Evolutionary conservation across 1,139 yeast species (phyloP).

Genomic region (Geotrichum phurueaensis): DNA sequence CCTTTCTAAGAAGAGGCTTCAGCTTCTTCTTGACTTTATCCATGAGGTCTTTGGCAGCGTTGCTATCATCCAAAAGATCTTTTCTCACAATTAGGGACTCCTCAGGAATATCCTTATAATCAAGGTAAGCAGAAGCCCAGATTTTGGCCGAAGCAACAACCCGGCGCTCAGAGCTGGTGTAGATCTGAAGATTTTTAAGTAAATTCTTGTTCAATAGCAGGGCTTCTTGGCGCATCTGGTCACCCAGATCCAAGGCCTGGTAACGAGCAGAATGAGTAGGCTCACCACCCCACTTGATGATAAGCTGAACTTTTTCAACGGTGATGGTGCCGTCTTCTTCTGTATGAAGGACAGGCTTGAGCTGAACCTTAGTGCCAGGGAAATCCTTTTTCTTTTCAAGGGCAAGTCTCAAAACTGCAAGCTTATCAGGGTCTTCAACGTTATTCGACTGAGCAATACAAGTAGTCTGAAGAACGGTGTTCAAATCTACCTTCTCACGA

Average conservation of each 20-base stretch:
- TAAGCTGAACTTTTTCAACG: slow-evolving; percentile 92
- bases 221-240: slow-evolving; percentile 87
- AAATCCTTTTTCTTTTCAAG: slow-evolving; percentile 81
- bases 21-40: slow-evolving; percentile 95
- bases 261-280: slow-evolving; percentile 96
- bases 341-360: slow-evolving; percentile 74
- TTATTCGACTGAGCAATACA: slow-evolving; percentile 70
- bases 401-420: slow-evolving; percentile 71
- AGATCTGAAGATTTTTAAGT: slow-evolving; percentile 76
- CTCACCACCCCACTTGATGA: slow-evolving; percentile 98
- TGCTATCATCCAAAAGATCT: slow-evolving; percentile 89
- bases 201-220: slow-evolving; percentile 80
- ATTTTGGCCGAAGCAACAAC: slow-evolving; percentile 88
- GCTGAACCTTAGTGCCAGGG: slow-evolving; percentile 95
- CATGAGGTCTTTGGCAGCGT: slow-evolving; percentile 97
- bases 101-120: slow-evolving; percentile 66
- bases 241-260: slow-evolving; percentile 94
- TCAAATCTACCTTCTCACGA: slow-evolving; percentile 78
- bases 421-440: slow-evolving; percentile 73
- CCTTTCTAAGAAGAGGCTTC: slow-evolving; percentile 89
- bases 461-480: slow-evolving; percentile 80
- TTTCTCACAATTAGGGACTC: slow-evolving; percentile 79
- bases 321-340: slow-evolving; percentile 27
- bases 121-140: slow-evolving; percentile 77
- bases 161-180: slow-evolving; percentile 89